These are phyloP conservation scores for Albifimbria verrucaria DNA, from an alignment of 2,329 filamentous ascomycete species.

Conservation along the genomic window DNA sequence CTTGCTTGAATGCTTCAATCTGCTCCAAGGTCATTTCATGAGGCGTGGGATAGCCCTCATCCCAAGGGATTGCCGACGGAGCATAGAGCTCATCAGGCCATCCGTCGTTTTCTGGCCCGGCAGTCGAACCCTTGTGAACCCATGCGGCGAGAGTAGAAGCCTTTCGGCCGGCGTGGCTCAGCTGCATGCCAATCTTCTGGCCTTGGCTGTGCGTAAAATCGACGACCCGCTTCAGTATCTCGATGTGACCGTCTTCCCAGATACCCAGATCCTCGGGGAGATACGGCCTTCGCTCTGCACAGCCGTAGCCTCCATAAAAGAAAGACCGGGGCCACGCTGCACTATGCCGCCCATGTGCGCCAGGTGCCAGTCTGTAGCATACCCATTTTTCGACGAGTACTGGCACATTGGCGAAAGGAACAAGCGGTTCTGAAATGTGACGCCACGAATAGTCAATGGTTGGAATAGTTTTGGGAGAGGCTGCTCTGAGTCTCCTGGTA, in stretches of 20 bases:
- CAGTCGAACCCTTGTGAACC: slow-evolving; percentile 55
- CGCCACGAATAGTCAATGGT: slow-evolving; percentile 41
- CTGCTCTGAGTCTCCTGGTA: slow-evolving; percentile 34
- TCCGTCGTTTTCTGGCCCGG: slow-evolving; percentile 44
- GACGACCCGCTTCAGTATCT: slow-evolving; percentile 51
- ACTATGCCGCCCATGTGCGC: slow-evolving; percentile 72
- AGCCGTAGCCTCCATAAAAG: slow-evolving; percentile 65
- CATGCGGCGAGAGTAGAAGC: slow-evolving; percentile 56
- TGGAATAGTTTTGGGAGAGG: slow-evolving; percentile 40
- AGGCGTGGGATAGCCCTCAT: slow-evolving; percentile 55
- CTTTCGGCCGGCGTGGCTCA: slow-evolving; percentile 71
- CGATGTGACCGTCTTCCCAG: slow-evolving; percentile 70
- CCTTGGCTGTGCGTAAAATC: slow-evolving; percentile 57
- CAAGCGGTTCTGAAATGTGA: slow-evolving; percentile 42
- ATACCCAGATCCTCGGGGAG: slow-evolving; percentile 67
- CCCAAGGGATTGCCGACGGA: slow-evolving; percentile 48
- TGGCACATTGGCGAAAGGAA: slow-evolving; percentile 43
- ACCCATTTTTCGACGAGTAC: slow-evolving; percentile 44
- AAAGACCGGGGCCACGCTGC: slow-evolving; percentile 61
- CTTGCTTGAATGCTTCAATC: slow-evolving; percentile 60
- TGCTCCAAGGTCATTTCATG: slow-evolving; percentile 62
- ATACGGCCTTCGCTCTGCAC: slow-evolving; percentile 67
- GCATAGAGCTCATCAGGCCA: slow-evolving; percentile 48
- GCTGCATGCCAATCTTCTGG: slow-evolving; percentile 69
- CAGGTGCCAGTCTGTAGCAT: slow-evolving; percentile 66